Conservation (phyloP, 2,329 filamentous ascomycete species). For the Xylariales sp. region DNA sequence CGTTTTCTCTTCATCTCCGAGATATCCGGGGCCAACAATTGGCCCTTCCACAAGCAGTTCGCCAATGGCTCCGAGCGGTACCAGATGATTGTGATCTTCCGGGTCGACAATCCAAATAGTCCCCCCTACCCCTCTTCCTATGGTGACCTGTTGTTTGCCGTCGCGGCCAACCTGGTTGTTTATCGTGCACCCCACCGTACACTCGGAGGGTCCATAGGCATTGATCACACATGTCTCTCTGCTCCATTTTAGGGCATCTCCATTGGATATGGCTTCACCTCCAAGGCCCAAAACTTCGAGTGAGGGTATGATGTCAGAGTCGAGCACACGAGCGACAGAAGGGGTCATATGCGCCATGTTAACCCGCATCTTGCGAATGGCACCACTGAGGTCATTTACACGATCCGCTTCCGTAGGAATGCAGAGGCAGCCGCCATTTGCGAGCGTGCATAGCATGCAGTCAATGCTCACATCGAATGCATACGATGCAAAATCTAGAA, state of each 20-base stretch:
- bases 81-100: conserved; percentile 38
- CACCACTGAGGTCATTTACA: conserved; percentile 44
- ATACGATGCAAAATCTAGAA: conserved; percentile 47
- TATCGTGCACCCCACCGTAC: conserved; percentile 47
- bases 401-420: conserved; percentile 51
- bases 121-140: conserved; percentile 43
- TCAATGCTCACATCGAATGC: conserved; percentile 52
- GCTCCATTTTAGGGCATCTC: conserved; percentile 44
- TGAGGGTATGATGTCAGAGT: conserved; percentile 38
- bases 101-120: conserved; percentile 49
- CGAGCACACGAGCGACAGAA: conserved; percentile 43
- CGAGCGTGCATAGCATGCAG: conserved; percentile 51
- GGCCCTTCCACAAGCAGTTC: conserved; percentile 54
- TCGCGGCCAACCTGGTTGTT: conserved; percentile 36
- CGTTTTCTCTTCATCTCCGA: conserved; percentile 55
- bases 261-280: conserved; percentile 48
- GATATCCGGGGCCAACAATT: conserved; percentile 58
- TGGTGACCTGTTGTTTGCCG: conserved; percentile 32
- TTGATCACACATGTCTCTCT: conserved; percentile 42
- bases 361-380: conserved; percentile 36
- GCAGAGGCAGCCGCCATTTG: conserved; percentile 44
- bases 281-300: conserved; percentile 44
- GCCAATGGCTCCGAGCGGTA: conserved; percentile 44
- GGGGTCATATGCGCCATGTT: conserved; percentile 50
- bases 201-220: conserved; percentile 51